Conservation (phyloP, 2,329 filamentous ascomycete species). For the Ophiostoma sp. region DNA sequence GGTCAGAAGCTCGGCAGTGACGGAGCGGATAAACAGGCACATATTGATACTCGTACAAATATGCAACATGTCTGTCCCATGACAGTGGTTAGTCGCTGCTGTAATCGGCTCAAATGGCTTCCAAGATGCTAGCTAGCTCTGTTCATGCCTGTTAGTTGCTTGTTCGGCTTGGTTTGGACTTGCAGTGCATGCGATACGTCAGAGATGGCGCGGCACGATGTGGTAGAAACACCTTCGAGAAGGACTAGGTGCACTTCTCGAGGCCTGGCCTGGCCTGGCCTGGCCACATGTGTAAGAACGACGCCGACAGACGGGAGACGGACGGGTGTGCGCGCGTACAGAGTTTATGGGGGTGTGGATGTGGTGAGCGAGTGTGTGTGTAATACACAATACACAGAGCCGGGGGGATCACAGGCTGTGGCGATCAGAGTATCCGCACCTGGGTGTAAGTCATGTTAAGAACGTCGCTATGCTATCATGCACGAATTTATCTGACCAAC, state of each 20-base stretch:
- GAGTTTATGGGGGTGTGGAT: slow-evolving; percentile 2
- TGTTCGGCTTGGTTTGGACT: background rate
- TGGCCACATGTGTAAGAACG: slow-evolving; percentile 8
- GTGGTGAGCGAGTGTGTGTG: slow-evolving; percentile 3
- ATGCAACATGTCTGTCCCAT: background rate
- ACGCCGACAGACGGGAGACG: slow-evolving; percentile 13
- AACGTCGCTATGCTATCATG: slow-evolving; percentile 9
- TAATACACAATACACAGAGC: background rate
- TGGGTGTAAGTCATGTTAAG: slow-evolving; percentile 8
- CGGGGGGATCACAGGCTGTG: background rate
- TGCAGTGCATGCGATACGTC: background rate
- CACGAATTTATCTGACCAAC: background rate
- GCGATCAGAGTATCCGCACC: slow-evolving; percentile 9
- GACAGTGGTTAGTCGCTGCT: background rate
- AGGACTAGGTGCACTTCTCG: background rate
- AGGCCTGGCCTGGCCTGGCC: background rate
- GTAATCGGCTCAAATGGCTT: background rate
- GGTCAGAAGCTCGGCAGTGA: background rate
- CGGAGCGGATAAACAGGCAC: slow-evolving; percentile 4
- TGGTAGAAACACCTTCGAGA: background rate
- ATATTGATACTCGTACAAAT: background rate
- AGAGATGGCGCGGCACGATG: slow-evolving; percentile 13
- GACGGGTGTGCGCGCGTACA: slow-evolving; percentile 7
- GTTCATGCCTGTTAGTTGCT: background rate
- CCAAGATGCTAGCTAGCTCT: background rate